These are phyloP conservation scores for Vitis rupestris DNA, from an alignment of 164 flowering plant species.

Conservation along the genomic window DNA sequence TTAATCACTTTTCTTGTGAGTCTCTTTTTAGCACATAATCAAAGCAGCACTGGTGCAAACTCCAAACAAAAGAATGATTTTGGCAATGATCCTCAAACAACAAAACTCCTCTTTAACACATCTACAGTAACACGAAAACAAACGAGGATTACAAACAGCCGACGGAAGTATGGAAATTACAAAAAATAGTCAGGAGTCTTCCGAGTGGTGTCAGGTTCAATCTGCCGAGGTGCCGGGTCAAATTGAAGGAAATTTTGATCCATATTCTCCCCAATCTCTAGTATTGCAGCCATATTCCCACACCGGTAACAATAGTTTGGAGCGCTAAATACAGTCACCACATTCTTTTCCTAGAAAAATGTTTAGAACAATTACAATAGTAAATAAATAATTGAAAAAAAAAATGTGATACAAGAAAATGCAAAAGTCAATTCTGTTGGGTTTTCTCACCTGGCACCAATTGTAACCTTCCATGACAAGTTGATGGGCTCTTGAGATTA, in stretches of 20 bases:
- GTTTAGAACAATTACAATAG: background rate
- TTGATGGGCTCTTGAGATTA: constrained; percentile 46
- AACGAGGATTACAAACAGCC: constrained; percentile 21
- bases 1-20: constrained; percentile 16
- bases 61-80: constrained; percentile 54
- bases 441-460: constrained; percentile 42
- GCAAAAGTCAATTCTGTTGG: background rate
- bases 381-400: background rate
- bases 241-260: constrained; percentile 46
- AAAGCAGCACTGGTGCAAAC: constrained; percentile 32
- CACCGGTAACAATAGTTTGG: constrained; percentile 48
- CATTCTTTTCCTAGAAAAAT: constrained; percentile 33
- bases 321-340: constrained; percentile 48
- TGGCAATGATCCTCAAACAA: constrained; percentile 24
- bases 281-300: constrained; percentile 50
- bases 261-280: constrained; percentile 50
- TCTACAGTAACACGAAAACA: constrained; percentile 23
- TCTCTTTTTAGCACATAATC: constrained; percentile 21
- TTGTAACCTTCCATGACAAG: constrained; percentile 52
- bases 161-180: constrained; percentile 17
- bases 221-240: constrained; percentile 47
- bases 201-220: constrained; percentile 47
- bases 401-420: background rate
- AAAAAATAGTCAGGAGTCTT: constrained; percentile 52
- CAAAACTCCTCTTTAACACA: constrained; percentile 15